Evolutionary conservation across 2,329 filamentous ascomycete genomes (phyloP), one percentile per base, ranked within the genome.

Genomic region (Penicillium glabrum): DNA sequence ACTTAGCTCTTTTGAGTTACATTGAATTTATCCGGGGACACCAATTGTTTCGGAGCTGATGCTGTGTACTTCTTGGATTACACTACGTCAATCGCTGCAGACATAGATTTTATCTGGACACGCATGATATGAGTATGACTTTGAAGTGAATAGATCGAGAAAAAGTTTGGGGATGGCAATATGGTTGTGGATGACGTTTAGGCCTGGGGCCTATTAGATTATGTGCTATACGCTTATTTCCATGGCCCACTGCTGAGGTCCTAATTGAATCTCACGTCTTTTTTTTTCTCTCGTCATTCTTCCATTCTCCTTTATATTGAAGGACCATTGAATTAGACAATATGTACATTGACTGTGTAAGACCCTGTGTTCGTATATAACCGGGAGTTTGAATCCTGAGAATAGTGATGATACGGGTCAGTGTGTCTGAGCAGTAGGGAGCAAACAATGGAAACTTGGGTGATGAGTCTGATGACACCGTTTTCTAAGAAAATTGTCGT

Each of bases 111-210:
- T 23, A 41, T 41, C 39, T 41, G n/a, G 39, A 41, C 39, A 41
- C 39, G 46, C 49, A 49, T n/a, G 51, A 39, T 53, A 58, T 41
- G 56, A 58, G 46, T 56, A 58, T 56, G 53, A 61, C 37, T 26
- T 21, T 41, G 45, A 53, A 60, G 55, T 47, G 50, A 59, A 56
- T 58, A 51, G 33, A 56, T 37, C 50, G 21, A 51, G 37, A 31
- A 49, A 49, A 46, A 41, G 39, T 41, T 53, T 26, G 26, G 23
- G n/a, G 19, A 41, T 50, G 24, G 44, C 41, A 43, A 46, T 16
- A 21, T 19, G n/a, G 6, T 37, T 16, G 29, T 46, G 43, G 51
- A 51, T 46, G 23, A 26, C 7, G 23, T 7, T 46, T 27, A 26
- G 23, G 44, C 24, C 44, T 46, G 44, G 26, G 44, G 26, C 24